Conservation (phyloP, 2,329 filamentous ascomycete species). For the Herpotrichia juniperi region DNA sequence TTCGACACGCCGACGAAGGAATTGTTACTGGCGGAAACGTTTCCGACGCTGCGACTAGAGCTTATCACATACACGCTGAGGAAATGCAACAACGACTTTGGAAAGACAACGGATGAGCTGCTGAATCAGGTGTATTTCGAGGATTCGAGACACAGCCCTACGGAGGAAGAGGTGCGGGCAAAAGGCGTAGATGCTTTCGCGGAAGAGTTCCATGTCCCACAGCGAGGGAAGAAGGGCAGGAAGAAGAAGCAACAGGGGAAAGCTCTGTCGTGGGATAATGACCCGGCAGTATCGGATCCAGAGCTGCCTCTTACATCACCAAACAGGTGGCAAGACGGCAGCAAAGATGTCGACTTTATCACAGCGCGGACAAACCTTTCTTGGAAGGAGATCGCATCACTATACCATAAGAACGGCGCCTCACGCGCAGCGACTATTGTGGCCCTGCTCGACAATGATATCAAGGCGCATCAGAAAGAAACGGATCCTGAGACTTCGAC, state of each 20-base stretch:
- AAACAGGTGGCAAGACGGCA: slow-evolving; percentile 66
- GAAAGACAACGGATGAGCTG: slow-evolving; percentile 77
- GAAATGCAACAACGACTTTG: slow-evolving; percentile 70
- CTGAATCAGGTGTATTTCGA: slow-evolving; percentile 81
- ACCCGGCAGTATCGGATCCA: slow-evolving; percentile 29
- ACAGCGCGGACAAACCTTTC: slow-evolving; percentile 57
- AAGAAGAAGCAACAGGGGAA: slow-evolving; percentile 46
- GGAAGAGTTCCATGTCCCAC: slow-evolving; percentile 56
- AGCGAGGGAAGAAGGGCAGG: slow-evolving; percentile 49
- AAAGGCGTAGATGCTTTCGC: slow-evolving; percentile 87
- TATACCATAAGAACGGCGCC: slow-evolving; percentile 65
- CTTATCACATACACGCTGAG: slow-evolving; percentile 71
- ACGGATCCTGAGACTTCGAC: slow-evolving; percentile 49
- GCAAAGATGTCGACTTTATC: slow-evolving; percentile 67
- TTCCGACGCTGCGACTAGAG: slow-evolving; percentile 69
- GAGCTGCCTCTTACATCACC: slow-evolving; percentile 18
- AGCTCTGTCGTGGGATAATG: slow-evolving; percentile 9
- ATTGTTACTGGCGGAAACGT: slow-evolving; percentile 69
- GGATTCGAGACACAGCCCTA: slow-evolving; percentile 62
- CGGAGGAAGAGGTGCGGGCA: slow-evolving; percentile 44
- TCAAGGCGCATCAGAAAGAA: slow-evolving; percentile 45
- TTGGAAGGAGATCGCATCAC: slow-evolving; percentile 56
- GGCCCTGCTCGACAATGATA: slow-evolving; percentile 57
- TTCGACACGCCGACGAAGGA: slow-evolving; percentile 68
- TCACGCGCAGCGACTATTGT: slow-evolving; percentile 62